Evolutionary conservation across 768 basidiomycete genomes (phyloP).

Genomic region (Podaxis sp.): DNA sequence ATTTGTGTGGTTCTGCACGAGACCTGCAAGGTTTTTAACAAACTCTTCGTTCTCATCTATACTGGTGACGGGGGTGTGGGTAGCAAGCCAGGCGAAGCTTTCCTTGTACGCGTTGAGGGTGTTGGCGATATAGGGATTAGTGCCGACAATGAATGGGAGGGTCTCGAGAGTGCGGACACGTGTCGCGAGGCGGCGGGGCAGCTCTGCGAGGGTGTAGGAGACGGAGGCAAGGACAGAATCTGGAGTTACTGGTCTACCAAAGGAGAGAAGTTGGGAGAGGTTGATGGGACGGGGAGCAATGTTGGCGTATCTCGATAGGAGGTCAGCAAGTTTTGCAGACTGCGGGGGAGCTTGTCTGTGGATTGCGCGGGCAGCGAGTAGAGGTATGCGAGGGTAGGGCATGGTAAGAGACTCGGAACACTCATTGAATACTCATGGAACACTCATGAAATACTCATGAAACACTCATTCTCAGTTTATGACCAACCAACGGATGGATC

Average conservation of each 20-base stretch:
- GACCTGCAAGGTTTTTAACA: conserved; percentile 56
- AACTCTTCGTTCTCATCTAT: conserved; percentile 70
- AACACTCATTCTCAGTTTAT: background rate
- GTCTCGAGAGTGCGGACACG: conserved; percentile 71
- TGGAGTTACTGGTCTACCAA: conserved; percentile 67
- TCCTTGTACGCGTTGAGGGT: conserved; percentile 64
- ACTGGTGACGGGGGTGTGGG: conserved; percentile 57
- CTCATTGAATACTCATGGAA: background rate
- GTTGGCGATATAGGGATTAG: conserved; percentile 80
- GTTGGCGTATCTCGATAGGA: conserved; percentile 60
- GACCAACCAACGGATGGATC: background rate
- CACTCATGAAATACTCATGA: too few relatives aligned
- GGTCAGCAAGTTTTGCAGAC: conserved; percentile 48
- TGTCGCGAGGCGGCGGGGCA: conserved; percentile 71
- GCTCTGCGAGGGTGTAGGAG: conserved; percentile 66
- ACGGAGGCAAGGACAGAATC: conserved; percentile 74
- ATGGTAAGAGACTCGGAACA: background rate
- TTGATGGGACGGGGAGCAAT: conserved; percentile 67
- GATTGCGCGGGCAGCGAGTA: background rate
- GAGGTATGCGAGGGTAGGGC: background rate
- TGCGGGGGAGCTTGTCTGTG: conserved; percentile 29
- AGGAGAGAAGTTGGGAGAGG: conserved; percentile 68
- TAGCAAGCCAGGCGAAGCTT: conserved; percentile 67
- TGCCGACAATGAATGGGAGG: conserved; percentile 85
- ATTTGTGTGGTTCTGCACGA: conserved; percentile 77